These are phyloP conservation scores for Flaveria bidentis DNA, from an alignment of 129 eudicot genomes.

Conservation along the genomic window DNA sequence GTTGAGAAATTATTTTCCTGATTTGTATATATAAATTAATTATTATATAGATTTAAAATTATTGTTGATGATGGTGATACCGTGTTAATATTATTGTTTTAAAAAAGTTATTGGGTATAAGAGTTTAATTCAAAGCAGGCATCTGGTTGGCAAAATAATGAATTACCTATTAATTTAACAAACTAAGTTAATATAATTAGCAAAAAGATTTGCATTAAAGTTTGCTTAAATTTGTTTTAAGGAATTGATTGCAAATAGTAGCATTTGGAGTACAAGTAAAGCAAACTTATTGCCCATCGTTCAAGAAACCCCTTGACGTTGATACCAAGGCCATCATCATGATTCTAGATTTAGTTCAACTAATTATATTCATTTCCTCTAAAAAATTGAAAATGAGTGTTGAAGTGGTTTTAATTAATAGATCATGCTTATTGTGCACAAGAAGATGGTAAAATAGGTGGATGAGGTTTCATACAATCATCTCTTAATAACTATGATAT, in stretches of 20 bases:
- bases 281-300: slow-evolving; percentile 39
- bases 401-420: too few relatives aligned
- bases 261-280: slow-evolving; percentile 38
- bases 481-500: too few relatives aligned
- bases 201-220: not conserved
- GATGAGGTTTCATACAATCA: too few relatives aligned
- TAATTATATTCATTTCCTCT: not conserved
- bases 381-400: not conserved
- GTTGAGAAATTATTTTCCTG: slow-evolving; percentile 6
- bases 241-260: not conserved
- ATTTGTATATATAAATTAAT: too few relatives aligned
- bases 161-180: not conserved
- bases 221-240: not conserved
- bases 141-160: not conserved
- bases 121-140: not conserved
- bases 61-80: too few relatives aligned
- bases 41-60: too few relatives aligned
- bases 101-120: not conserved
- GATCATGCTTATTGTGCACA: too few relatives aligned
- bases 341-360: not conserved
- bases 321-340: slow-evolving; percentile 28
- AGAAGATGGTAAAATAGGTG: too few relatives aligned
- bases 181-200: not conserved
- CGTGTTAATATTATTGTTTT: too few relatives aligned
- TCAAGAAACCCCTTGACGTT: slow-evolving; percentile 41